phyloP scores from a whole-genome alignment of 306 rosid species.

The Datisca glomerata region DNA sequence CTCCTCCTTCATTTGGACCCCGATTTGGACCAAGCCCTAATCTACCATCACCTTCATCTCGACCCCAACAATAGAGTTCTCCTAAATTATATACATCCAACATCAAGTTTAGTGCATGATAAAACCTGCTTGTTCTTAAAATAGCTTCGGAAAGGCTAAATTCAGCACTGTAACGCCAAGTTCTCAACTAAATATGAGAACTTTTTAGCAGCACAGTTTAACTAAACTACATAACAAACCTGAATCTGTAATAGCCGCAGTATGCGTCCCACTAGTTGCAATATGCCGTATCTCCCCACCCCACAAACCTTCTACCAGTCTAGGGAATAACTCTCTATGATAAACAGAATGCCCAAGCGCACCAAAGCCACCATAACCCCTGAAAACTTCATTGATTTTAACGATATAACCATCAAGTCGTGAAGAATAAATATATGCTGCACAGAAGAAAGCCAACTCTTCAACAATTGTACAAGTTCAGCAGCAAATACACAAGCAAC shows the following conservation, averaged over 20 bases:
- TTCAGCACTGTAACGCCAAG: no score
- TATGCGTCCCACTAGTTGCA: conserved; percentile 88
- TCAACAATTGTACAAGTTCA: no score
- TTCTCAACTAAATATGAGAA: not conserved
- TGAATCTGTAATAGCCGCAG: conserved; percentile 71
- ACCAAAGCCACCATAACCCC: conserved; percentile 99
- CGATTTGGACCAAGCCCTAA: conserved; percentile 90
- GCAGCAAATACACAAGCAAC: no score
- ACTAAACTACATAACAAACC: conserved; percentile 26
- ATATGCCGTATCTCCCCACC: conserved; percentile 47
- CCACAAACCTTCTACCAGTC: conserved; percentile 84
- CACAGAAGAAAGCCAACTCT: no score
- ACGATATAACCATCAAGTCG: conserved; percentile 23
- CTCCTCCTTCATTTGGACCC: conserved; percentile 88
- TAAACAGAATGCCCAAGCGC: conserved; percentile 92
- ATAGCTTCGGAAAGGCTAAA: not conserved
- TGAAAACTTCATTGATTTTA: conserved; percentile 57
- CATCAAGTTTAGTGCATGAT: not conserved
- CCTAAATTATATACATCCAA: conserved; percentile 38
- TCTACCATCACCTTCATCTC: conserved; percentile 95
- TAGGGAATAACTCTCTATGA: conserved; percentile 66
- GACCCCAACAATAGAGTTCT: conserved; percentile 85
- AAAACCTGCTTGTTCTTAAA: not conserved
- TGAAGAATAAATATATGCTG: conserved; percentile 12
- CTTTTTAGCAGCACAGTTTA: not conserved